Evolutionary conservation across 1,284 basidiomycete species (phyloP).

Genomic region (Anthracocystis panici-leucophaei): DNA sequence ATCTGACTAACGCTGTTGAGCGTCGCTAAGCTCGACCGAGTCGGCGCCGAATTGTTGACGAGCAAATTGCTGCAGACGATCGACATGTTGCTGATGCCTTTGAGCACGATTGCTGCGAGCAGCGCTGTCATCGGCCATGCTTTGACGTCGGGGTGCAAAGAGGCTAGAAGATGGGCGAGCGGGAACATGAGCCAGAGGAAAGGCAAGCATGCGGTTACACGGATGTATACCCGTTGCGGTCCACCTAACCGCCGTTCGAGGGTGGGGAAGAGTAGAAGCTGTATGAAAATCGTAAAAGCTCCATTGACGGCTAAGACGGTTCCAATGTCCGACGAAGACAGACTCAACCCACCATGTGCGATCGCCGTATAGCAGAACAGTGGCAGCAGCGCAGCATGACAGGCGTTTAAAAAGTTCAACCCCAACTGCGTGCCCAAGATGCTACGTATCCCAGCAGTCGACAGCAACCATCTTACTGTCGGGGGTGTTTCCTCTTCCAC

Average conservation of each 20-base stretch:
- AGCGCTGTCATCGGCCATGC: constrained; percentile 17
- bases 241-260: constrained; percentile 49
- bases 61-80: constrained; percentile 53
- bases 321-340: constrained; percentile 49
- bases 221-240: constrained; percentile 34
- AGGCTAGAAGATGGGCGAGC: constrained; percentile 40
- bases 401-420: constrained; percentile 56
- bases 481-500: constrained; percentile 12
- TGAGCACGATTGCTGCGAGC: constrained; percentile 25
- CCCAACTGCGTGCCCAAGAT: constrained; percentile 59
- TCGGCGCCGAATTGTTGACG: constrained; percentile 54
- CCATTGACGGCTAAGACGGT: constrained; percentile 53
- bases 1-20: constrained; percentile 58
- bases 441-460: constrained; percentile 11
- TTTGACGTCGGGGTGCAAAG: constrained; percentile 12
- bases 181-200: constrained; percentile 52
- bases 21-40: constrained; percentile 29
- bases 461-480: constrained; percentile 31
- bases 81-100: constrained; percentile 48
- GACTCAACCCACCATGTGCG: constrained; percentile 44
- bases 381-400: constrained; percentile 52
- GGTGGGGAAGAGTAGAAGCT: constrained; percentile 49
- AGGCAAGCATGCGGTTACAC: constrained; percentile 38
- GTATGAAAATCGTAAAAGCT: constrained; percentile 46
- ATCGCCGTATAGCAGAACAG: constrained; percentile 55